These are phyloP conservation scores for Colletotrichum sp. DNA, from an alignment of 2,329 filamentous ascomycete species.

Conservation along the genomic window DNA sequence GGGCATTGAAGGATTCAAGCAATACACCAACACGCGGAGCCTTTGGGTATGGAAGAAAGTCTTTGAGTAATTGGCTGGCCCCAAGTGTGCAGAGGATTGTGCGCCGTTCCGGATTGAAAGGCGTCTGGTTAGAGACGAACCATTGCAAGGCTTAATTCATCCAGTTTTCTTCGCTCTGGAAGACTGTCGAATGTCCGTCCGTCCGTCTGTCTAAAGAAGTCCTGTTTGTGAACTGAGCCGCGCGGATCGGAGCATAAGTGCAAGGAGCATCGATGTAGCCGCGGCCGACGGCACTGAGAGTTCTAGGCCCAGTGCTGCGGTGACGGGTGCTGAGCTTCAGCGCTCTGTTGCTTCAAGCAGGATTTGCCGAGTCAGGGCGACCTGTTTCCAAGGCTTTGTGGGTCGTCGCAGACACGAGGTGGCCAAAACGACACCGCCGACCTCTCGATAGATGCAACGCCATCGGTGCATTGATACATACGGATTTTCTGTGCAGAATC, in stretches of 20 bases:
- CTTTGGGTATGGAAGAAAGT: slow-evolving; percentile 30
- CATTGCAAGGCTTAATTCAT: not conserved
- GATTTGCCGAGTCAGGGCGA: not conserved
- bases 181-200: not conserved
- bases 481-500: not conserved
- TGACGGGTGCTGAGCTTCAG: not conserved
- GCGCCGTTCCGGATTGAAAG: not conserved
- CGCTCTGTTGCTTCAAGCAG: not conserved
- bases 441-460: not conserved
- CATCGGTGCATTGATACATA: not conserved
- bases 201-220: not conserved
- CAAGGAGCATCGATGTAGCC: not conserved
- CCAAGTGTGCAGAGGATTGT: not conserved
- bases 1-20: slow-evolving; percentile 42
- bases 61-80: slow-evolving; percentile 5
- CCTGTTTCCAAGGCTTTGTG: not conserved
- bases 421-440: not conserved
- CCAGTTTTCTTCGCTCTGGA: not conserved
- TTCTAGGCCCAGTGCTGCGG: not conserved
- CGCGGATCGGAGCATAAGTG: not conserved
- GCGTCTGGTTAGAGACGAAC: not conserved
- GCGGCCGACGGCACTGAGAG: not conserved
- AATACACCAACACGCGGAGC: slow-evolving; percentile 33
- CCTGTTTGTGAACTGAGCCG: not conserved
- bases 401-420: not conserved